Conservation (phyloP, 2,329 filamentous ascomycete genomes). For the Aspergillus terreus region DNA sequence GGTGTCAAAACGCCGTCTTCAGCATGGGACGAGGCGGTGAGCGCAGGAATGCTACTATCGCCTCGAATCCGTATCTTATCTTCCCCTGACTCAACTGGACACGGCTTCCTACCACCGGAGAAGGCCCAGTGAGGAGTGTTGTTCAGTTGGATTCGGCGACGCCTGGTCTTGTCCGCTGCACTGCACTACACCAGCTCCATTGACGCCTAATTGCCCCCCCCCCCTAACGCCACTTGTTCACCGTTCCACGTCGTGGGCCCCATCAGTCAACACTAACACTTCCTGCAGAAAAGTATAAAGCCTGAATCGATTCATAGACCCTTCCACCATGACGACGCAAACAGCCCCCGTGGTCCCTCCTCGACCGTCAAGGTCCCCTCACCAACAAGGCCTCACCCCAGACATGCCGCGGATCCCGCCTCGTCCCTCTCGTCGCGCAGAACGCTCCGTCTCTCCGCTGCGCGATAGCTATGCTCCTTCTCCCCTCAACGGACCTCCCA, state of each 20-base stretch:
- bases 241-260: not conserved
- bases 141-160: too few species aligned
- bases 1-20: not conserved
- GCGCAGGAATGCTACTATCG: conserved; percentile 5
- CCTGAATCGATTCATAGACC: not conserved
- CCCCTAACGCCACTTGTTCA: not conserved
- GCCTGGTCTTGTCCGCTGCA: not conserved
- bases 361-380: conserved; percentile 55
- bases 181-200: not conserved
- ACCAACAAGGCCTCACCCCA: conserved; percentile 41
- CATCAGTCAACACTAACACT: not conserved
- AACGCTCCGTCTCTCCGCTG: conserved; percentile 73
- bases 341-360: conserved; percentile 59
- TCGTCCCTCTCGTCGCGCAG: conserved; percentile 64
- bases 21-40: conserved; percentile 2
- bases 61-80: conserved; percentile 8
- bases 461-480: conserved; percentile 79
- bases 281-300: not conserved
- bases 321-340: conserved; percentile 37
- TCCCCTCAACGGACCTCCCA: conserved; percentile 69
- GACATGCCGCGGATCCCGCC: conserved; percentile 72
- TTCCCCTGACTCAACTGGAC: not conserved
- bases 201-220: not conserved
- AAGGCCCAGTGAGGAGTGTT: too few species aligned
- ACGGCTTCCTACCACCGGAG: not conserved